Base-by-base conservation (phyloP, 177 flowering plant genomes). In the Telopea speciosissima region DNA sequence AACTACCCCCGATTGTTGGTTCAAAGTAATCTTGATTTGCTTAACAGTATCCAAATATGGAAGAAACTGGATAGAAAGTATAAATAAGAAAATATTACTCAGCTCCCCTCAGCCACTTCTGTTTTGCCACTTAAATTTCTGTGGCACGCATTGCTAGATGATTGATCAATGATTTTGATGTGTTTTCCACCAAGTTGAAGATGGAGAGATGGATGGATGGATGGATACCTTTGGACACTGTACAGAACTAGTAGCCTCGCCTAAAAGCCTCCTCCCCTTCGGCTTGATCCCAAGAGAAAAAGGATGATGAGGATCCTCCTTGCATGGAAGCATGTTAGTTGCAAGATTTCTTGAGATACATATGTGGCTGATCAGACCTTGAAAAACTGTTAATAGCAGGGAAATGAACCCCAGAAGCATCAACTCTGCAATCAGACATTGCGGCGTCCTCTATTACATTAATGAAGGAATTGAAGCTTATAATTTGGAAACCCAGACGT, bases 341-440 rank as follows among this genome's bases (percentile, higher is more conserved):
- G 78, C 24, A 9, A 83, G 11, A 12, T 64, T 33, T 40, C 22
- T 24, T 0, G 86, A 82, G n/a, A 95, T 82, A 73, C 99, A 95
- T 3, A 95, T 72, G 31, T 78, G 81, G 54, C 86, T 72, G 40
- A 92, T 87, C n/a, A 52, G 6, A 24, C 70, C 71, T 82, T 95
- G 99, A 36, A 75, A 78, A 13, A 89, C 96, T 0, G 97, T 84
- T 76, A 95, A 72, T 59, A 95, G 82, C 64, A 95, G 83, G 0
- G 99, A 95, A 66, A 95, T 95, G 67, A 95, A 95, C 49, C 99
- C 99, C 78, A 95, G 77, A 25, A 95, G 83, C 99, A 95, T 95
- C 85, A 95, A 79, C 80, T 95, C 99, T 92, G 90, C 80, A 78
- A 21, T 4, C 64, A 72, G 52, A 76, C 25, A 73, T 17, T 16